These are phyloP conservation scores for Brassica nigra DNA, from an alignment of 345 rosid genomes.

Conservation along the genomic window DNA sequence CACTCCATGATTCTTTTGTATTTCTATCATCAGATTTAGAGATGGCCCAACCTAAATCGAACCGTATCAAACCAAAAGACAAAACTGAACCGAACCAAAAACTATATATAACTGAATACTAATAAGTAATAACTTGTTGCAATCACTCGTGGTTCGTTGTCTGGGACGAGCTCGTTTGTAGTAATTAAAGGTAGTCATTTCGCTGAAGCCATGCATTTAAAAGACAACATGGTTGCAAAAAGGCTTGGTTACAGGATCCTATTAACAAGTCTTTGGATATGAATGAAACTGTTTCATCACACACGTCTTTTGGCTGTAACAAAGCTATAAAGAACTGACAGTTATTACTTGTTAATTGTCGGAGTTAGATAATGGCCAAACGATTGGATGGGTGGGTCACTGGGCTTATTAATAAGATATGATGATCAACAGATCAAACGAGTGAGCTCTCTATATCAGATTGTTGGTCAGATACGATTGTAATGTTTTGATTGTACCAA, in stretches of 20 bases:
- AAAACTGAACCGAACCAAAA: background rate
- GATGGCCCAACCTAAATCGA: background rate
- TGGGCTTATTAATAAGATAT: conserved; percentile 15
- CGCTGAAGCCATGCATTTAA: conserved; percentile 53
- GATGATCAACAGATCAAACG: conserved; percentile 24
- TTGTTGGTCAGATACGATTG: background rate
- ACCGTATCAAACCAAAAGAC: background rate
- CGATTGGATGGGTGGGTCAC: conserved; percentile 11
- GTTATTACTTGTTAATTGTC: background rate
- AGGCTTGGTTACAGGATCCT: conserved; percentile 46
- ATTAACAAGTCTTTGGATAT: background rate
- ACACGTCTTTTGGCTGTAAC: background rate
- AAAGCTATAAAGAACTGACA: background rate
- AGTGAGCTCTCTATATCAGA: conserved; percentile 14
- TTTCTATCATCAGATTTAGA: conserved; percentile 4
- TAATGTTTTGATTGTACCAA: background rate
- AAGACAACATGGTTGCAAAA: conserved; percentile 50
- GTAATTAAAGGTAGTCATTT: conserved; percentile 35
- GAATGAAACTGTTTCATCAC: background rate
- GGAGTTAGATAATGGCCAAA: conserved; percentile 12
- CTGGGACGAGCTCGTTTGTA: too few relatives aligned
- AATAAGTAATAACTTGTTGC: background rate
- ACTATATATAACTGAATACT: background rate
- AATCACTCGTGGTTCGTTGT: too few relatives aligned
- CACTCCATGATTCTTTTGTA: conserved; percentile 30